Conservation (phyloP, 2,329 filamentous ascomycete genomes). For the Colletotrichum lupini region DNA sequence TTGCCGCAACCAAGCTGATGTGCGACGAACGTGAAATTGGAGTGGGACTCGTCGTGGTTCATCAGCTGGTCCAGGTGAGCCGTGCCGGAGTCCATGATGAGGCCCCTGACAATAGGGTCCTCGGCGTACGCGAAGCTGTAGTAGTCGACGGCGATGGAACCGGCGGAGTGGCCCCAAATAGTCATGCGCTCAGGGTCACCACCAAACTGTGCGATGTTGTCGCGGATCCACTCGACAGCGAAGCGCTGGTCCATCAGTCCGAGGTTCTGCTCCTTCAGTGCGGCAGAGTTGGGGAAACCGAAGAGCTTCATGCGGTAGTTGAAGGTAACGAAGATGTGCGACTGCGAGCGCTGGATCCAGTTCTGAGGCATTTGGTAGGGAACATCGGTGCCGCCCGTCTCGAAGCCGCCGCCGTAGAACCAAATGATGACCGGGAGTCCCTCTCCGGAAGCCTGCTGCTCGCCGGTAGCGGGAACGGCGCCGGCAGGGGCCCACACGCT, state of each 20-base stretch:
- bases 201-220: constrained; percentile 62
- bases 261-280: constrained; percentile 51
- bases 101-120: constrained; percentile 52
- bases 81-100: constrained; percentile 52
- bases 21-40: constrained; percentile 53
- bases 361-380: constrained; percentile 42
- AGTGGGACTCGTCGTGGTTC: constrained; percentile 45
- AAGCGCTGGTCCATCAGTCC: constrained; percentile 65
- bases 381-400: constrained; percentile 40
- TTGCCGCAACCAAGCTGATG: constrained; percentile 49
- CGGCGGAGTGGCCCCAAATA: constrained; percentile 61
- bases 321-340: constrained; percentile 44
- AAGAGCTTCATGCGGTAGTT: constrained; percentile 46
- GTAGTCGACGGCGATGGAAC: constrained; percentile 49
- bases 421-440: constrained; percentile 36
- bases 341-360: constrained; percentile 43
- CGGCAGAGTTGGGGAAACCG: constrained; percentile 45
- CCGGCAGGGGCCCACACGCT: constrained; percentile 51
- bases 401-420: constrained; percentile 44
- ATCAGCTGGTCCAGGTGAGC: constrained; percentile 43
- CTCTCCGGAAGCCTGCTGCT: not conserved
- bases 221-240: constrained; percentile 62
- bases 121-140: constrained; percentile 54
- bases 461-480: constrained; percentile 8
- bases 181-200: constrained; percentile 58